Base-by-base conservation (phyloP, 495 filamentous ascomycete species). In the Friedmanniomyces simplex region DNA sequence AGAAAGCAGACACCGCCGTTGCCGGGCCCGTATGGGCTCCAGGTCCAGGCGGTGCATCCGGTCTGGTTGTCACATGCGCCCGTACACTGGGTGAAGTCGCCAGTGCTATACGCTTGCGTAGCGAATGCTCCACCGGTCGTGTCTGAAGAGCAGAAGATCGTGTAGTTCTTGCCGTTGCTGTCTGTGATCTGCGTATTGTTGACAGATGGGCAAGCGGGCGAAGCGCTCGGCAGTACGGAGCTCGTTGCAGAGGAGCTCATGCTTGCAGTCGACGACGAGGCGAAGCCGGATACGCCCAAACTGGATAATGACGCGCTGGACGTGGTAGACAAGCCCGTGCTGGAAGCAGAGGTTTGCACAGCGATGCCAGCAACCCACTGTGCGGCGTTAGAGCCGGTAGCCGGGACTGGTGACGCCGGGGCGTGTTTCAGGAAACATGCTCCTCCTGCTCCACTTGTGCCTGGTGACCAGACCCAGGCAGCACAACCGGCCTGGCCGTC, bases 121-220 rank as follows among this genome's bases (percentile, higher is more conserved):
- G 26, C 26, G 30, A 52, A 52, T 20, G n/a, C 16, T 18, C 49
- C 49, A 10, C 30, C 30, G 13, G 26, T 22, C 3, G 49, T 32
- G 8, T 52, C 26, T 10, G 26, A 18, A 34, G 16, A 25, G 49
- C 55, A 58, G 24, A 51, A 14, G 20, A 58, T 22, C 16, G 48
- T 50, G 36, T 58, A 58, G 14, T 48, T 51, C 34, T 42, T 49
- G 21, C 55, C 55, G 28, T 58, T 51, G 25, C 25, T 52, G 28
- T 58, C 55, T 12, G 55, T 58, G 36, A 51, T 36, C 7, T 20
- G 20, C 0, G 55, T 51, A 22, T 58, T 58, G 47, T 58, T 58
- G 7, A n/a, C 18, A 0, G 32, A 12, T 21, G 55, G 55, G 16
- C 55, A 58, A 13, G 24, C 18, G 12, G 30, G 26, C 13, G 49